A percentile compares a stretch with the other conserved stretches of the same genome.
phyloP scores from a whole-genome alignment of 768 basidiomycete genomes.

The Calocybe gangraenosa region DNA sequence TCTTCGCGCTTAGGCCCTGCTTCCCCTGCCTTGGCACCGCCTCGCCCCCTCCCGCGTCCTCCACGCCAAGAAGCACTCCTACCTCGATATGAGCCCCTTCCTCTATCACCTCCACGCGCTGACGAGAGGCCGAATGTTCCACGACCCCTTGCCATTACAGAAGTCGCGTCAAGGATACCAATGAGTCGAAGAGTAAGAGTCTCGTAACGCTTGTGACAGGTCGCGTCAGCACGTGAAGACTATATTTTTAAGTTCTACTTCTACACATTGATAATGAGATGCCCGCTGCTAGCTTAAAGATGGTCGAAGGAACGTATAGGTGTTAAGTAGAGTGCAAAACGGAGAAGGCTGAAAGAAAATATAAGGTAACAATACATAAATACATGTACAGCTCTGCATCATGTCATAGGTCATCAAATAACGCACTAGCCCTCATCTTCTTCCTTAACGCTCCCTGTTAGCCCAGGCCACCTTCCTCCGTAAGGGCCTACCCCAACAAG shows the following conservation, averaged over 20 bases:
- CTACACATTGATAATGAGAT: too few species aligned
- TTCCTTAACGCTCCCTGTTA: slow-evolving; percentile 39
- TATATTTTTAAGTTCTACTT: too few species aligned
- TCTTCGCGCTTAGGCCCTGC: slow-evolving; percentile 71
- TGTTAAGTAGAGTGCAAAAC: too few species aligned
- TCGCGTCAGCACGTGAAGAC: slow-evolving; percentile 9
- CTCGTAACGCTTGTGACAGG: slow-evolving; percentile 13
- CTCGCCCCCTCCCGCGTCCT: slow-evolving; percentile 52
- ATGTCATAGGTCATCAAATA: slow-evolving; percentile 3
- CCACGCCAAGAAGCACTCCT: slow-evolving; percentile 49
- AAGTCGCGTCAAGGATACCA: slow-evolving; percentile 8
- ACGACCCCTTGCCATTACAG: slow-evolving; percentile 48
- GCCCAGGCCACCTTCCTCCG: slow-evolving; percentile 27
- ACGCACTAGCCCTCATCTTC: slow-evolving; percentile 41
- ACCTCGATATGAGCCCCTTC: slow-evolving; percentile 42
- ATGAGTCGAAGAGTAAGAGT: background rate
- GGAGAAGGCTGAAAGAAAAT: background rate
- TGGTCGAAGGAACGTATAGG: too few species aligned
- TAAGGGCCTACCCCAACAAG: slow-evolving; percentile 22
- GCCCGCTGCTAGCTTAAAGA: too few species aligned
- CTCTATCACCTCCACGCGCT: slow-evolving; percentile 40
- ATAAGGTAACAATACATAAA: slow-evolving; percentile 1
- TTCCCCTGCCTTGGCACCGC: slow-evolving; percentile 39
- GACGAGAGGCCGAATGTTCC: slow-evolving; percentile 57
- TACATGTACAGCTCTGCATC: background rate